phyloP scores from a whole-genome alignment of 768 basidiomycete species.

The Kwoniella heveanensis region DNA sequence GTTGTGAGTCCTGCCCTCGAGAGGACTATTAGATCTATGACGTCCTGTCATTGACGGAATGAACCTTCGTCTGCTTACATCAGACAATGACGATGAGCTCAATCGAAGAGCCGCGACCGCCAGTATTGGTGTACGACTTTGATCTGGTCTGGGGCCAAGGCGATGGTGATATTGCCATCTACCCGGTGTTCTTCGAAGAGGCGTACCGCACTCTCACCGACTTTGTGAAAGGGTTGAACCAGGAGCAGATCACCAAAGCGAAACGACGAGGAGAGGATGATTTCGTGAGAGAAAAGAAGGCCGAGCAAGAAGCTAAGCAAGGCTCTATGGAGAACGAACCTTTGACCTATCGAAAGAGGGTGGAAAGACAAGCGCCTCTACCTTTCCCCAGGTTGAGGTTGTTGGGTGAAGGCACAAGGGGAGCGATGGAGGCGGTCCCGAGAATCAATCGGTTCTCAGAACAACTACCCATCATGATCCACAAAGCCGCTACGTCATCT shows the following conservation, averaged over 20 bases:
- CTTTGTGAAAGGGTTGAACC: slow-evolving; percentile 38
- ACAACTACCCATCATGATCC: slow-evolving; percentile 41
- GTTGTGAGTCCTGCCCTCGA: slow-evolving; percentile 37
- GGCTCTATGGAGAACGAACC: not conserved
- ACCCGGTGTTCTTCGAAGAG: slow-evolving; percentile 41
- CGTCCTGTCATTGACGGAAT: no score
- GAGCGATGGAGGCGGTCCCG: slow-evolving; percentile 41
- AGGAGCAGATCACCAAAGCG: slow-evolving; percentile 32
- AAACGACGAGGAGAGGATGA: slow-evolving; percentile 17
- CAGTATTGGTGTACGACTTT: slow-evolving; percentile 44
- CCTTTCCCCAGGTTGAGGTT: slow-evolving; percentile 41
- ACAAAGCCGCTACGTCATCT: slow-evolving; percentile 44
- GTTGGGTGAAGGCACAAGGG: slow-evolving; percentile 42
- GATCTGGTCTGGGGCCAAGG: slow-evolving; percentile 42
- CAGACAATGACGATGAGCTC: slow-evolving; percentile 48
- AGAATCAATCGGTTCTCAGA: slow-evolving; percentile 28
- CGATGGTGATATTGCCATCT: slow-evolving; percentile 40
- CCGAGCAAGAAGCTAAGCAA: not conserved
- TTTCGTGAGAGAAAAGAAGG: slow-evolving; percentile 3
- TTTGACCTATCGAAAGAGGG: slow-evolving; percentile 15
- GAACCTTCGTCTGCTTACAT: not conserved
- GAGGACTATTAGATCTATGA: no score
- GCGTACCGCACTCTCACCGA: slow-evolving; percentile 35
- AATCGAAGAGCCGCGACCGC: slow-evolving; percentile 29
- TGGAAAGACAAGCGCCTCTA: slow-evolving; percentile 14